Evolutionary conservation across 306 rosid genomes (phyloP).

Genomic region (Vigna mungo): DNA sequence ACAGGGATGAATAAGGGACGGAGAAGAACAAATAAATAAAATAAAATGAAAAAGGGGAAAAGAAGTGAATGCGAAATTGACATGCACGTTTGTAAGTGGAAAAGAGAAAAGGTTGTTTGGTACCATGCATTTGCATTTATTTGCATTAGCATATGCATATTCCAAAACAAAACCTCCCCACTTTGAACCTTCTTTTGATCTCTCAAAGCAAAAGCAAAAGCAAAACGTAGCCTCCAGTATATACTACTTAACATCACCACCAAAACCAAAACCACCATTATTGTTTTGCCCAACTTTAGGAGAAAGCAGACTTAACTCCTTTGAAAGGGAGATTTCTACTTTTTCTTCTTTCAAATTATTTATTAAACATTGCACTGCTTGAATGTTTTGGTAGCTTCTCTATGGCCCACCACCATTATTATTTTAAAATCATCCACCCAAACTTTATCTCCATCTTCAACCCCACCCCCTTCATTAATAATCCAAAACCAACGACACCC

Average conservation of each 20-base stretch:
- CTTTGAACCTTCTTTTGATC: constrained; percentile 1
- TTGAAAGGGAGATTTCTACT: constrained; percentile 38
- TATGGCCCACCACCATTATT: constrained; percentile 38
- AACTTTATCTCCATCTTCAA: constrained; percentile 41
- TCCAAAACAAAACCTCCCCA: not conserved
- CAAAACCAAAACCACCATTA: no score
- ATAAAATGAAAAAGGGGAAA: not conserved
- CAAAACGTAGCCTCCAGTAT: no score
- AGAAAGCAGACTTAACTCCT: constrained; percentile 37
- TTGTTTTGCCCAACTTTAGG: no score
- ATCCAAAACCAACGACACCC: constrained; percentile 32
- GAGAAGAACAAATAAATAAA: no score
- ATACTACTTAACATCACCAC: no score
- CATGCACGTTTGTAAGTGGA: constrained; percentile 17
- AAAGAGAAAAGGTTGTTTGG: constrained; percentile 5
- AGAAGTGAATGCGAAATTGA: constrained; percentile 17
- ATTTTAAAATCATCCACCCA: constrained; percentile 42
- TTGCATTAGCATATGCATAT: not conserved
- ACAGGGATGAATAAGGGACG: no score
- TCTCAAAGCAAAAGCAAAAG: not conserved
- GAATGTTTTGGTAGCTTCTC: constrained; percentile 34
- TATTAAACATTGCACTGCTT: constrained; percentile 16
- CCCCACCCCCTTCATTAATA: constrained; percentile 32
- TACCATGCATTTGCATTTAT: not conserved
- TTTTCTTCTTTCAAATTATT: constrained; percentile 37